A percentile compares a stretch with the other conserved stretches of the same genome.
These are phyloP conservation scores for Actinomucor elegans DNA, from an alignment of 371 early-diverging fungal genomes.

Conservation along the genomic window DNA sequence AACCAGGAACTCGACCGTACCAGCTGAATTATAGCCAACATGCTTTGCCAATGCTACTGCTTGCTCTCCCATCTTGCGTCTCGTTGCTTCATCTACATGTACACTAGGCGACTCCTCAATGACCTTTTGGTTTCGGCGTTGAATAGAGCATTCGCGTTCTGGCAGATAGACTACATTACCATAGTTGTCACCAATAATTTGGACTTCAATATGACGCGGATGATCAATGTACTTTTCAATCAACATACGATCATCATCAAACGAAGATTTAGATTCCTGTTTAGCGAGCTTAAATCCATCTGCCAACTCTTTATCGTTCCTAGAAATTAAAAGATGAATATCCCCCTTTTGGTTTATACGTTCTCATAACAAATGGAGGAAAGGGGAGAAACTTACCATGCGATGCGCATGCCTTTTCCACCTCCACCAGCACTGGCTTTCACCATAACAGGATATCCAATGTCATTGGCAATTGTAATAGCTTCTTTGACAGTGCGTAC, in stretches of 20 bases:
- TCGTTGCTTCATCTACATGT: constrained; percentile 60
- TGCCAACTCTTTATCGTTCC: constrained; percentile 64
- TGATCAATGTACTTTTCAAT: constrained; percentile 91
- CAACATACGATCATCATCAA: constrained; percentile 85
- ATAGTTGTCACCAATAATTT: constrained; percentile 75
- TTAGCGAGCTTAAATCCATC: constrained; percentile 82
- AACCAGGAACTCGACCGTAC: constrained; percentile 79
- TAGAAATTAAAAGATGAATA: too few species aligned
- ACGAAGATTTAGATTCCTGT: constrained; percentile 79
- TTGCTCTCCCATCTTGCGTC: constrained; percentile 82
- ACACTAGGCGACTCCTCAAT: constrained; percentile 80
- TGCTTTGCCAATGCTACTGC: constrained; percentile 79
- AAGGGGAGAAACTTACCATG: constrained; percentile 56
- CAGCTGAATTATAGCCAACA: constrained; percentile 81
- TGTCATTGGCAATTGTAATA: constrained; percentile 46
- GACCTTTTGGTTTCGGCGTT: constrained; percentile 89
- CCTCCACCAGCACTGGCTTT: constrained; percentile 90
- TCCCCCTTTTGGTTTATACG: too few species aligned
- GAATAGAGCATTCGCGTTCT: constrained; percentile 91
- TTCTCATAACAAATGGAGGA: too few species aligned
- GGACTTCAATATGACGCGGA: constrained; percentile 86
- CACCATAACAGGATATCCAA: constrained; percentile 81
- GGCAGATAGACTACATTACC: constrained; percentile 83
- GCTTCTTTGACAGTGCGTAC: constrained; percentile 47
- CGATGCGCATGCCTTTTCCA: constrained; percentile 88